phyloP scores from a whole-genome alignment of 192 early-diverging fungal genomes.

The Ambispora gerdemannii region DNA sequence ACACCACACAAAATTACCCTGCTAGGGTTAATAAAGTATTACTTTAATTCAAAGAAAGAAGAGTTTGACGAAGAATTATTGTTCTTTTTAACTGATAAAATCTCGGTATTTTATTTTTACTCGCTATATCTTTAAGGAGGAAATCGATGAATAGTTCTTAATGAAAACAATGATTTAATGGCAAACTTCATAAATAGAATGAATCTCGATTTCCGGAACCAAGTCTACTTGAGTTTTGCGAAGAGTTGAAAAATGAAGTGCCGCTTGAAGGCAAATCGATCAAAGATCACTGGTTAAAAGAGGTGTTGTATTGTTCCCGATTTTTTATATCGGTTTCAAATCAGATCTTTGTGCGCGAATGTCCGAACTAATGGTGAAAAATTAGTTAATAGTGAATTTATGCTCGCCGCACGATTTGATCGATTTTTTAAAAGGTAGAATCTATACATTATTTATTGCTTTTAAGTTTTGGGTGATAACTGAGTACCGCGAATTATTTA shows the following conservation, averaged over 20 bases:
- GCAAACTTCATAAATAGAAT: background rate
- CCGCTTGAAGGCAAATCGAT: background rate
- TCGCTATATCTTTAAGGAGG: background rate
- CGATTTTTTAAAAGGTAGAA: constrained; percentile 2
- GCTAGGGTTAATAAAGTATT: background rate
- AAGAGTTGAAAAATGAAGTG: background rate
- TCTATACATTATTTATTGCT: background rate
- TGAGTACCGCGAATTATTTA: too few relatives aligned
- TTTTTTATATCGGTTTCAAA: background rate
- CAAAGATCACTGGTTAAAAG: background rate
- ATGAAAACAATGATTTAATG: background rate
- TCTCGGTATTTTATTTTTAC: constrained; percentile 10
- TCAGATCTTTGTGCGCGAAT: background rate
- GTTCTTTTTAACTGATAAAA: constrained; percentile 28
- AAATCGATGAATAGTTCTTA: background rate
- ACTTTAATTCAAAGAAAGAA: background rate
- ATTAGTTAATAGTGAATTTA: background rate
- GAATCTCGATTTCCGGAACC: constrained; percentile 19
- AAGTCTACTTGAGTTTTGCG: constrained; percentile 9
- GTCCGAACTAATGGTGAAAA: too few relatives aligned
- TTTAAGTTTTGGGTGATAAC: too few relatives aligned
- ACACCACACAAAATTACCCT: constrained; percentile 29
- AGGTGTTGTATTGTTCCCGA: background rate
- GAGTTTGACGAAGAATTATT: background rate
- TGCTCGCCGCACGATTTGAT: constrained; percentile 2